phyloP scores from a whole-genome alignment of 106 monocot species.

The Dendrobium chrysotoxum region DNA sequence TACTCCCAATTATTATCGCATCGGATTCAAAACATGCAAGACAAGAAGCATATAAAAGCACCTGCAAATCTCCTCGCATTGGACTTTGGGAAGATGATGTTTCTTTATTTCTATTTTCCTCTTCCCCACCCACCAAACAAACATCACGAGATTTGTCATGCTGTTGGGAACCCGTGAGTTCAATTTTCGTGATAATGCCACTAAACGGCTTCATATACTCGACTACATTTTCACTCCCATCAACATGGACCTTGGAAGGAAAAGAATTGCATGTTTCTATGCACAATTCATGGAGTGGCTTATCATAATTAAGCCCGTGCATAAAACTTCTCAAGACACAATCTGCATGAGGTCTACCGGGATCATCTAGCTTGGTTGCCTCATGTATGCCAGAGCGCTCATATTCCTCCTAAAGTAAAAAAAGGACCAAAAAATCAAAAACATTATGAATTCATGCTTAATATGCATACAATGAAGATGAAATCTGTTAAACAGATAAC shows the following conservation, averaged over 20 bases:
- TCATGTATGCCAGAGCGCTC: conserved; percentile 51
- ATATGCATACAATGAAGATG: background rate
- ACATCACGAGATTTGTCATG: background rate
- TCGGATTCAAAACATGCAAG: too few relatives aligned
- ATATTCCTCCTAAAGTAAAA: conserved; percentile 61
- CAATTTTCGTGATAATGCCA: conserved; percentile 14
- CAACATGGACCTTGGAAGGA: conserved; percentile 18
- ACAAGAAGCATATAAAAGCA: background rate
- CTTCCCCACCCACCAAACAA: background rate
- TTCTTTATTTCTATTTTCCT: conserved; percentile 6
- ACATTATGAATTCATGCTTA: background rate
- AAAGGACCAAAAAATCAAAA: conserved; percentile 18
- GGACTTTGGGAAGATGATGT: background rate
- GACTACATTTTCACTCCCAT: conserved; percentile 26
- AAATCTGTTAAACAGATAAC: conserved; percentile 11
- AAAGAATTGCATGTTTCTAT: conserved; percentile 16
- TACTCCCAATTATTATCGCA: too few relatives aligned
- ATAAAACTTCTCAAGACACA: conserved; percentile 38
- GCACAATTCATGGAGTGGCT: conserved; percentile 30
- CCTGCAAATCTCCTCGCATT: conserved; percentile 7
- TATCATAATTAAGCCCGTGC: conserved; percentile 36
- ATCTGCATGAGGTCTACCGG: conserved; percentile 40
- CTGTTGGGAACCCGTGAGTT: background rate
- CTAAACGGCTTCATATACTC: conserved; percentile 19
- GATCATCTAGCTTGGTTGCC: conserved; percentile 16